phyloP scores from a whole-genome alignment of 257 asterid genomes.

The Rhazya stricta region DNA sequence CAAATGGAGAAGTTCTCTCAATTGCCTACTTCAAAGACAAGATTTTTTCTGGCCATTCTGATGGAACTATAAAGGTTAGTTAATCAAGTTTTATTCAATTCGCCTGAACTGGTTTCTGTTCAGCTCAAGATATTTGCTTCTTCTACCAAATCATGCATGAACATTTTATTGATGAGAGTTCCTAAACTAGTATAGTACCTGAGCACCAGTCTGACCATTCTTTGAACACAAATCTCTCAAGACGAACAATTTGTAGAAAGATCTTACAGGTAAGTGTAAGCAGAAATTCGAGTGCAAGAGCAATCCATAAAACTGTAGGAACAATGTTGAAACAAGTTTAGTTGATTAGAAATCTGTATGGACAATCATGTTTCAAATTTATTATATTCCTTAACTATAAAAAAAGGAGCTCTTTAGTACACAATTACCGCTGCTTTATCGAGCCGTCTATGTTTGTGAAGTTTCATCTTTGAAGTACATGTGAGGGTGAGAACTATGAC shows the following conservation, averaged over 20 bases:
- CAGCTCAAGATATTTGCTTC: neutral
- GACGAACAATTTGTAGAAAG: too few relatives aligned
- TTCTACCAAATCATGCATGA: neutral
- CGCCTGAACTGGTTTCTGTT: neutral
- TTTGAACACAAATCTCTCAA: neutral
- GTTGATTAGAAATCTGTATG: neutral
- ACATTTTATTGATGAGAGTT: neutral
- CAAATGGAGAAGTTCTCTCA: slow-evolving; percentile 62
- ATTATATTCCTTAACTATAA: neutral
- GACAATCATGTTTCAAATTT: neutral
- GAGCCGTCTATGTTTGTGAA: neutral
- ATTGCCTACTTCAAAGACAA: slow-evolving; percentile 49
- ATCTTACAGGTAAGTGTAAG: neutral
- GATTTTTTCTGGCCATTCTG: slow-evolving; percentile 73
- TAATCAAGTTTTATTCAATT: neutral
- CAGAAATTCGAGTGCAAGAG: neutral
- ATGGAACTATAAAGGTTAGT: slow-evolving; percentile 73
- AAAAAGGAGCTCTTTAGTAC: neutral
- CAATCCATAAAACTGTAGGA: neutral
- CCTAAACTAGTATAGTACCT: neutral
- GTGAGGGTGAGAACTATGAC: neutral
- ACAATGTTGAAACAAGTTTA: neutral
- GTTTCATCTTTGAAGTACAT: too few relatives aligned
- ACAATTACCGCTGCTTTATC: neutral
- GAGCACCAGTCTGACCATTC: neutral